A percentile compares a stretch with the other conserved stretches of the same genome.
Evolutionary conservation across 2,329 filamentous ascomycete species (phyloP).

Genomic region (Trichophyton rubrum): DNA sequence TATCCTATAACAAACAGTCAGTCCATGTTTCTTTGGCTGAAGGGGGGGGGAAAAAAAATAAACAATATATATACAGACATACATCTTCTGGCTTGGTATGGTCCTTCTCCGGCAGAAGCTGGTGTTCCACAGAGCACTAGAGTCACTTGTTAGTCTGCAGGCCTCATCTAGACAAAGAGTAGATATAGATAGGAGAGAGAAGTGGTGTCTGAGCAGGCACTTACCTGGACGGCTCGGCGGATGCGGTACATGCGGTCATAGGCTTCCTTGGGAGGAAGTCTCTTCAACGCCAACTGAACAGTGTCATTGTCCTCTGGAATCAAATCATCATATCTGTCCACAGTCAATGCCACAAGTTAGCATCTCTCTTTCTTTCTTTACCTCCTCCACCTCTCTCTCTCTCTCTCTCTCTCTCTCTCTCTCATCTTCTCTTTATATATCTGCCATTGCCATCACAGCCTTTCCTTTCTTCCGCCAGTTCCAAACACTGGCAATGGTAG

Average conservation of each 20-base stretch:
- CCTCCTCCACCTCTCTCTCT: too few relatives aligned
- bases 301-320: slow-evolving; percentile 83
- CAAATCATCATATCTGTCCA: slow-evolving; percentile 74
- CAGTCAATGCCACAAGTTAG: slow-evolving; percentile 3
- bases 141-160: neutral
- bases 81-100: slow-evolving; percentile 58
- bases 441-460: neutral
- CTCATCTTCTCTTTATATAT: neutral
- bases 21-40: neutral
- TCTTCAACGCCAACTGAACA: slow-evolving; percentile 78
- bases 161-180: neutral
- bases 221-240: slow-evolving; percentile 82
- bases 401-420: too few relatives aligned
- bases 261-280: slow-evolving; percentile 74
- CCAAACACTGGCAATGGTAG: neutral
- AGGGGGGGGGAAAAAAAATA: neutral
- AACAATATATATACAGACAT: slow-evolving; percentile 19
- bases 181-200: too few relatives aligned
- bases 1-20: slow-evolving; percentile 41
- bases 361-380: neutral
- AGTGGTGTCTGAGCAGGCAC: slow-evolving; percentile 9
- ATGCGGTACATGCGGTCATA: slow-evolving; percentile 98
- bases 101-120: slow-evolving; percentile 51
- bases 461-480: neutral
- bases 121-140: slow-evolving; percentile 54